These are phyloP conservation scores for Pythium biforme DNA, from an alignment of 352 stramenopile genomes.

Conservation along the genomic window DNA sequence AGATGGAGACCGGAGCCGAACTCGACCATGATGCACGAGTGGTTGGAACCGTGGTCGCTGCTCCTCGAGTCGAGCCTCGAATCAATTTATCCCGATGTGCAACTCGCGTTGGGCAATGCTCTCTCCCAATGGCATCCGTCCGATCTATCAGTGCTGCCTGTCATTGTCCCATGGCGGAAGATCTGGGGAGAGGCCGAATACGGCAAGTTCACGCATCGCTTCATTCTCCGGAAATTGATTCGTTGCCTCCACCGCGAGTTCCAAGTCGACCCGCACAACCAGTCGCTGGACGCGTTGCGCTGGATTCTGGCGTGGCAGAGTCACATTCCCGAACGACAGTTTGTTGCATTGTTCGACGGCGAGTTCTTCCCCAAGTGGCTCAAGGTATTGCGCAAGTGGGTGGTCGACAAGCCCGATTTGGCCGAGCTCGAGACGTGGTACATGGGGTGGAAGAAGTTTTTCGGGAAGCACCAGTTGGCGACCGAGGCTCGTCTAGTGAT, in stretches of 20 bases:
- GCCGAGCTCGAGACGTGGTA: conserved; percentile 83
- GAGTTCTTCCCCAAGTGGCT: conserved; percentile 93
- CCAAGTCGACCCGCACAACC: conserved; percentile 66
- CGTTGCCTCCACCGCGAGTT: conserved; percentile 83
- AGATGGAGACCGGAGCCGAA: conserved; percentile 53
- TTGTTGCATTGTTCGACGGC: conserved; percentile 83
- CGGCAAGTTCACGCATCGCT: conserved; percentile 79
- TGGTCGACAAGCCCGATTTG: conserved; percentile 45
- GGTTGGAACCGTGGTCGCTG: conserved; percentile 68
- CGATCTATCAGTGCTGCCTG: conserved; percentile 56
- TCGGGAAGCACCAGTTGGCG: conserved; percentile 59
- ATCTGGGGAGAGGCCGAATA: conserved; percentile 82
- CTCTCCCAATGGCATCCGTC: conserved; percentile 84
- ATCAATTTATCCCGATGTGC: conserved; percentile 69
- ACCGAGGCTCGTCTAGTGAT: conserved; percentile 61
- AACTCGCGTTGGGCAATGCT: conserved; percentile 51
- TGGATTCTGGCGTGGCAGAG: conserved; percentile 79
- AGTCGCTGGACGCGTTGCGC: conserved; percentile 61
- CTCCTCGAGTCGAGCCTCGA: conserved; percentile 46
- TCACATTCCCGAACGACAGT: conserved; percentile 65
- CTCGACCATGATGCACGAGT: conserved; percentile 65
- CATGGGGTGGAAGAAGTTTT: conserved; percentile 80
- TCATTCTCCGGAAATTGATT: conserved; percentile 75
- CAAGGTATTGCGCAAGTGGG: conserved; percentile 77
- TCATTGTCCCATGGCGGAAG: conserved; percentile 67